Base-by-base conservation (phyloP, 2,329 filamentous ascomycete species). In the Pseudogymnoascus verrucosus region DNA sequence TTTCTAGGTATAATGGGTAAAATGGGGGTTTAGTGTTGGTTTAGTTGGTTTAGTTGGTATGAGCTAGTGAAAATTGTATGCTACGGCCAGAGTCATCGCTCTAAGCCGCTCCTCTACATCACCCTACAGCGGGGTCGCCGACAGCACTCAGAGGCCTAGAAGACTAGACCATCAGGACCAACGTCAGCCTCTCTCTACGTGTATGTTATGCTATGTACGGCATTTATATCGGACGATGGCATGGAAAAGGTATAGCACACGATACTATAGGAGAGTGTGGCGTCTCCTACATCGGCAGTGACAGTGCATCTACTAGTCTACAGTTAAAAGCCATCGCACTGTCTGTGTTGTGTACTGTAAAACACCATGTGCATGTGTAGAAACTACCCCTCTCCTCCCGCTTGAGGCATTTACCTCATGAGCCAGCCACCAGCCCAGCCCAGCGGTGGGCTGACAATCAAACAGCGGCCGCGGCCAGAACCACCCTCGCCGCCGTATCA, bases 251-350 rank as follows among this genome's bases (percentile, higher is more conserved):
- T 34, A 34, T 34, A 34, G 11, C 11, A 47, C 26, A 23, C 7
- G 2, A 12, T 31, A 34, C 26, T 31, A 57, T 57, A 12, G 2
- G 12, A 51, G 7, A 31, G 5, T 57, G 51, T 34, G n/a, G 26
- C 26, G 51, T 57, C 21, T 57, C 51, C 51, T 57, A 57, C 28
- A 57, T 57, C 47, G 47, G 47, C 47, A 54, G 26, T 57, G 47
- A 34, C 47, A 57, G 47, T 57, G 47, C 47, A 34, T 57, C 2
- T 23, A 34, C 26, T 54, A 57, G 26, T 23, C 47, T 11, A 11
- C 26, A 34, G 51, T 57, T 57, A 31, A 31, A 54, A 19, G 34
- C 14, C 16, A 34, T 57, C 26, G 26, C 12, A 34, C n/a, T 34
- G 6, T 10, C 11, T 26, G 6, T n/a, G 12, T 8, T 19, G 37